phyloP scores from a whole-genome alignment of 345 rosid genomes.

The Streptanthus diversifolius region DNA sequence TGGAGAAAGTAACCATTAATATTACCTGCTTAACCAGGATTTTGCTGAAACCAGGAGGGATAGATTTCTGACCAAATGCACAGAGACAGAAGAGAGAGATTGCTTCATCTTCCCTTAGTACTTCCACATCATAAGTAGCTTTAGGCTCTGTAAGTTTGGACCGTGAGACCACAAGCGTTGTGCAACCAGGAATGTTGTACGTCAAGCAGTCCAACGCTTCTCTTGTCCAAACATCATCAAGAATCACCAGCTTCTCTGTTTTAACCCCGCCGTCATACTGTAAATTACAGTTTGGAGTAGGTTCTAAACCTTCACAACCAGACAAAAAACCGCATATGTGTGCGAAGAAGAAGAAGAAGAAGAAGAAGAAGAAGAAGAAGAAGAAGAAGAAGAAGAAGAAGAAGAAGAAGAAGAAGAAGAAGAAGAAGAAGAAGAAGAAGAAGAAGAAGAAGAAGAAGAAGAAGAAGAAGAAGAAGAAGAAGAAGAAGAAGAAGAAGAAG shows the following conservation, averaged over 20 bases:
- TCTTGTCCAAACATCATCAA: constrained; percentile 84
- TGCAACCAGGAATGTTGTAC: constrained; percentile 48
- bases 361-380: background rate
- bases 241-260: constrained; percentile 47
- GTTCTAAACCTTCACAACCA: constrained; percentile 37
- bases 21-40: constrained; percentile 64
- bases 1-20: background rate
- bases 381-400: background rate
- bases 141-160: constrained; percentile 49
- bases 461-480: background rate
- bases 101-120: constrained; percentile 63
- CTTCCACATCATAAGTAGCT: constrained; percentile 52
- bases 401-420: background rate
- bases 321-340: constrained; percentile 42
- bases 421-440: background rate
- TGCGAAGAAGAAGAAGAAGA: background rate
- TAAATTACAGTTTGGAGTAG: constrained; percentile 37
- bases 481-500: background rate
- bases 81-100: constrained; percentile 60
- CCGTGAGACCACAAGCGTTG: constrained; percentile 74
- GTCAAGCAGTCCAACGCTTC: constrained; percentile 59
- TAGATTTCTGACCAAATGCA: constrained; percentile 63
- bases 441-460: background rate
- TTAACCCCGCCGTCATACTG: constrained; percentile 34
- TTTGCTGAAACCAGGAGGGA: constrained; percentile 52